Evolutionary conservation across 176 grass and related monocot genomes (phyloP).

Genomic region (Musa itinerans): DNA sequence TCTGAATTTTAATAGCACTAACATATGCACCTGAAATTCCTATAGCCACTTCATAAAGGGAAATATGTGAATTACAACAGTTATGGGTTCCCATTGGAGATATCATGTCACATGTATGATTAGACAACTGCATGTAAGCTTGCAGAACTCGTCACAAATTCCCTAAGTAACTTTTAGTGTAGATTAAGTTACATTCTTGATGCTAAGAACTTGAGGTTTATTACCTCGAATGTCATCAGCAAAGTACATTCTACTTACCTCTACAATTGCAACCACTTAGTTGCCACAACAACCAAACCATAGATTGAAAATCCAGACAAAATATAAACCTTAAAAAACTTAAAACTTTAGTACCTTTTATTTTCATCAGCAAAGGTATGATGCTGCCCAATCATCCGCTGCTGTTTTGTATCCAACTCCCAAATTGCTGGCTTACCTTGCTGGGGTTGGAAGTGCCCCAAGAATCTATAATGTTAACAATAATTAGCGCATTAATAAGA

Average conservation of each 20-base stretch:
- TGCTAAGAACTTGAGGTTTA: neutral
- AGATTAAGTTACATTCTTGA: neutral
- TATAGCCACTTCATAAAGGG: neutral
- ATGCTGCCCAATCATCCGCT: slow-evolving; percentile 70
- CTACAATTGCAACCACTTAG: no score
- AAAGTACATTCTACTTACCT: neutral
- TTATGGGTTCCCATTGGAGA: neutral
- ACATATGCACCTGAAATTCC: neutral
- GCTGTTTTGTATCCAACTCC: slow-evolving; percentile 84
- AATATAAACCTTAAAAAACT: neutral
- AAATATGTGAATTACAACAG: neutral
- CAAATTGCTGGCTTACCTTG: slow-evolving; percentile 68
- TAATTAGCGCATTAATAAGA: slow-evolving; percentile 1
- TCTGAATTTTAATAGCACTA: neutral
- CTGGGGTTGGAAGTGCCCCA: slow-evolving; percentile 92
- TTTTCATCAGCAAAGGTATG: slow-evolving; percentile 43
- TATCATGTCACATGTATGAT: neutral
- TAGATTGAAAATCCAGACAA: neutral
- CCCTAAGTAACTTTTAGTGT: neutral
- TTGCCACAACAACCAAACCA: neutral
- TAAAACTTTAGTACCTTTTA: slow-evolving; percentile 31
- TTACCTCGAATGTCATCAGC: neutral
- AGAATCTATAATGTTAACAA: slow-evolving; percentile 40
- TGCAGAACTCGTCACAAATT: neutral
- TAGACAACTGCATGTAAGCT: neutral